These are phyloP conservation scores for Plasmodium reichenowi DNA, from an alignment of 169 alveolate species.

Conservation along the genomic window DNA sequence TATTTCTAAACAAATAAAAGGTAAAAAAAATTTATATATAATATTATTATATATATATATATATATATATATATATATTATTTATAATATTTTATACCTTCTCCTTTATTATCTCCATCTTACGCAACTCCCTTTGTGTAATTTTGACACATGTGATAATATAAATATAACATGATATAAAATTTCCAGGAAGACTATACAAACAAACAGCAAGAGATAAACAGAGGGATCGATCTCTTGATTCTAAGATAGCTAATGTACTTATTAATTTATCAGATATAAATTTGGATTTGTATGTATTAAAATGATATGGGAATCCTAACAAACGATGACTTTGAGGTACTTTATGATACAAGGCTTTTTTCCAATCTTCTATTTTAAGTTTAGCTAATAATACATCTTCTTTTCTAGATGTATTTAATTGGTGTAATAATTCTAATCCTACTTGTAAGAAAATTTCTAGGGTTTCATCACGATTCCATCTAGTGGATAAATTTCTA, in stretches of 20 bases:
- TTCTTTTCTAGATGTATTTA: slow-evolving; percentile 84
- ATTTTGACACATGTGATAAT: slow-evolving; percentile 65
- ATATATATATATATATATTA: neutral
- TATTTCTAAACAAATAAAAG: neutral
- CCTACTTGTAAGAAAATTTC: slow-evolving; percentile 84
- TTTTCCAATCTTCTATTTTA: slow-evolving; percentile 88
- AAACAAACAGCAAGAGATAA: slow-evolving; percentile 72
- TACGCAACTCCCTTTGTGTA: slow-evolving; percentile 47
- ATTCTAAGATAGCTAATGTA: slow-evolving; percentile 63
- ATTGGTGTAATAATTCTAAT: slow-evolving; percentile 82
- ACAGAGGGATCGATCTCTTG: slow-evolving; percentile 58
- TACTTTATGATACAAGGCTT: slow-evolving; percentile 84
- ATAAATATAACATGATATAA: slow-evolving; percentile 42
- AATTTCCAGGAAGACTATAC: slow-evolving; percentile 66
- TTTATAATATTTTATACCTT: slow-evolving; percentile 16
- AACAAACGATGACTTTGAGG: slow-evolving; percentile 84
- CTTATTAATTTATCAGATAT: slow-evolving; percentile 71
- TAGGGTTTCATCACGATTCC: slow-evolving; percentile 86
- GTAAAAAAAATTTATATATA: neutral
- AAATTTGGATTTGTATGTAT: slow-evolving; percentile 55
- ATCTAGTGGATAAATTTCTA: slow-evolving; percentile 87
- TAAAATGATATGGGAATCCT: slow-evolving; percentile 78
- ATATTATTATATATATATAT: neutral
- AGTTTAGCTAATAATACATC: slow-evolving; percentile 79
- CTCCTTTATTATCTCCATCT: slow-evolving; percentile 40